Evolutionary conservation across 352 stramenopile species (phyloP).

Genomic region (Phytophthora hibernalis): DNA sequence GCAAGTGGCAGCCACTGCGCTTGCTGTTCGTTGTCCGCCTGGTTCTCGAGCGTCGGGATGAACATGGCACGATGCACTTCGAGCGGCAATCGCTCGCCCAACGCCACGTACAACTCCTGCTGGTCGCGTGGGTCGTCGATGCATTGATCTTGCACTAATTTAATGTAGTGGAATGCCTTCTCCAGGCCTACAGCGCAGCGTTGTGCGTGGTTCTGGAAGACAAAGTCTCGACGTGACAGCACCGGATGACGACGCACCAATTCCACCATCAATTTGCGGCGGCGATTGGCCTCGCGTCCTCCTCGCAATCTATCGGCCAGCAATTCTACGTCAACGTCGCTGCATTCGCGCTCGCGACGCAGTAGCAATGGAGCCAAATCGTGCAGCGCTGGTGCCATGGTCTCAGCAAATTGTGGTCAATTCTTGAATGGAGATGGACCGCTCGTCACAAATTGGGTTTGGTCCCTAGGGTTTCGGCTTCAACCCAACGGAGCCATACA

Average conservation of each 20-base stretch:
- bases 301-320: conserved; percentile 28
- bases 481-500: neutral
- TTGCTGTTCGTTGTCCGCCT: conserved; percentile 30
- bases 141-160: conserved; percentile 23
- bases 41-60: conserved; percentile 36
- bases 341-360: conserved; percentile 27
- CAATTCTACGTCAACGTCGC: conserved; percentile 28
- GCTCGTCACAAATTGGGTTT: neutral
- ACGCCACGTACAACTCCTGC: conserved; percentile 30
- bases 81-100: conserved; percentile 33
- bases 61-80: conserved; percentile 41
- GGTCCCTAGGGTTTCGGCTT: neutral
- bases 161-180: conserved; percentile 37
- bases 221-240: conserved; percentile 24
- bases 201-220: conserved; percentile 32
- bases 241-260: conserved; percentile 27
- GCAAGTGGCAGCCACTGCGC: conserved; percentile 33
- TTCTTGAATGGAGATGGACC: conserved; percentile 37
- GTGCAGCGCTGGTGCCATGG: conserved; percentile 28
- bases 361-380: conserved; percentile 29
- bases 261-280: conserved; percentile 37
- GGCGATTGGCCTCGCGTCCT: conserved; percentile 33
- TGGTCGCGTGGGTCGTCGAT: conserved; percentile 31
- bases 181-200: conserved; percentile 31
- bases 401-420: conserved; percentile 9